Conservation (phyloP, 495 filamentous ascomycete species). For the Aspergillus homomorphus region DNA sequence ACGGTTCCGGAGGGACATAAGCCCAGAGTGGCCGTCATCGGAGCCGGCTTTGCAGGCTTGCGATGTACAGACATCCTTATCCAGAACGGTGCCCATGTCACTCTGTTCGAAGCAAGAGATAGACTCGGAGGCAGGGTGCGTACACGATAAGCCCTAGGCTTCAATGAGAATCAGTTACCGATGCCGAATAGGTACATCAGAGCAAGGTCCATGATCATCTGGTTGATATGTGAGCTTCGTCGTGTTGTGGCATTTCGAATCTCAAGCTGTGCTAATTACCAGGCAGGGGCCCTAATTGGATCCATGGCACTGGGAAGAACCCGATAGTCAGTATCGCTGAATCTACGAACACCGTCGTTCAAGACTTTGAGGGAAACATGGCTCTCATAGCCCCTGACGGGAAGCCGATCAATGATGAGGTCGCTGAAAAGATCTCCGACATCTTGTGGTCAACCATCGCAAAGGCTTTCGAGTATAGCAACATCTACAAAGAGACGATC, state of each 20-base stretch:
- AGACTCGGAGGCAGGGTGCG: conserved; percentile 78
- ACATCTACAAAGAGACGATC: conserved; percentile 61
- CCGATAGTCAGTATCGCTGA: conserved; percentile 78
- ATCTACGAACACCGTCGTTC: conserved; percentile 58
- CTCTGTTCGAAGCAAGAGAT: conserved; percentile 80
- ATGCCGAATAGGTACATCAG: conserved; percentile 37
- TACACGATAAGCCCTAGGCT: conserved; percentile 3
- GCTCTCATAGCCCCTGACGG: conserved; percentile 65
- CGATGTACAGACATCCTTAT: conserved; percentile 80
- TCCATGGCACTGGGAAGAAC: conserved; percentile 83
- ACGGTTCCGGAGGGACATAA: conserved; percentile 26
- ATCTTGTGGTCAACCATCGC: conserved; percentile 77
- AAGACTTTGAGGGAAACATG: conserved; percentile 52
- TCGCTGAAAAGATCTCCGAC: conserved; percentile 53
- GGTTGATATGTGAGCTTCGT: conserved; percentile 43
- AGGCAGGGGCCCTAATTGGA: conserved; percentile 85
- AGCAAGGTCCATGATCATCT: conserved; percentile 35
- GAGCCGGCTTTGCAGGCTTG: conserved; percentile 84
- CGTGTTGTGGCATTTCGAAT: neutral
- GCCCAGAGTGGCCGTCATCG: conserved; percentile 70
- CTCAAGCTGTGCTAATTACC: conserved; percentile 11
- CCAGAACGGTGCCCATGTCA: conserved; percentile 74
- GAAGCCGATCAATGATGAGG: conserved; percentile 46
- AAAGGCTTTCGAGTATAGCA: conserved; percentile 77
- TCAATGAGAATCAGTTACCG: neutral